These are phyloP conservation scores for Cucumis cinereus DNA, from an alignment of 306 rosid species.

Conservation along the genomic window DNA sequence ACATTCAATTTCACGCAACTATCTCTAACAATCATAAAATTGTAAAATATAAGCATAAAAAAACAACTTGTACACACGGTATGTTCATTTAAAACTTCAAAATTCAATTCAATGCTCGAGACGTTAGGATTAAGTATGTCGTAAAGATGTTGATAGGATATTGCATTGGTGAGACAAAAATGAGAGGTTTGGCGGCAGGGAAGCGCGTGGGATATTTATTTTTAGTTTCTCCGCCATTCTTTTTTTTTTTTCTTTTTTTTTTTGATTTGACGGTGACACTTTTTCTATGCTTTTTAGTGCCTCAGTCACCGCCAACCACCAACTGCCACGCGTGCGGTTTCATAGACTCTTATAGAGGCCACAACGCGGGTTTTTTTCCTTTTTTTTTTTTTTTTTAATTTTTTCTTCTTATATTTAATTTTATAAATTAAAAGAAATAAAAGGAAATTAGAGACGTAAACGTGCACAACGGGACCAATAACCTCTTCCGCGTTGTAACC, in stretches of 20 bases:
- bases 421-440: background rate
- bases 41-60: too few relatives aligned
- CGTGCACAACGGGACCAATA: slow-evolving; percentile 33
- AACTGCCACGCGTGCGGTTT: slow-evolving; percentile 45
- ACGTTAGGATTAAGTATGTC: too few relatives aligned
- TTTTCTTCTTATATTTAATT: background rate
- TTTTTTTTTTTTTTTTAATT: background rate
- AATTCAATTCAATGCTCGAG: too few relatives aligned
- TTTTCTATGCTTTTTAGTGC: slow-evolving; percentile 8
- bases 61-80: too few relatives aligned
- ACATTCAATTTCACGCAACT: too few relatives aligned
- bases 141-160: too few relatives aligned
- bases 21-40: too few relatives aligned
- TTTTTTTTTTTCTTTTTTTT: background rate
- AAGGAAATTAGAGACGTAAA: slow-evolving; percentile 48
- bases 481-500: slow-evolving; percentile 9
- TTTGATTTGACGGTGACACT: slow-evolving; percentile 25
- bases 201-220: slow-evolving; percentile 49
- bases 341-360: slow-evolving; percentile 9
- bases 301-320: slow-evolving; percentile 6
- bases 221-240: background rate
- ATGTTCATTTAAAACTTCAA: too few relatives aligned
- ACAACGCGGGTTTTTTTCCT: slow-evolving; percentile 4
- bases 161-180: too few relatives aligned
- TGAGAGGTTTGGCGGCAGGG: background rate